Evolutionary conservation across 2,329 filamentous ascomycete species (phyloP).

Genomic region (Nigrograna mackinnonii): DNA sequence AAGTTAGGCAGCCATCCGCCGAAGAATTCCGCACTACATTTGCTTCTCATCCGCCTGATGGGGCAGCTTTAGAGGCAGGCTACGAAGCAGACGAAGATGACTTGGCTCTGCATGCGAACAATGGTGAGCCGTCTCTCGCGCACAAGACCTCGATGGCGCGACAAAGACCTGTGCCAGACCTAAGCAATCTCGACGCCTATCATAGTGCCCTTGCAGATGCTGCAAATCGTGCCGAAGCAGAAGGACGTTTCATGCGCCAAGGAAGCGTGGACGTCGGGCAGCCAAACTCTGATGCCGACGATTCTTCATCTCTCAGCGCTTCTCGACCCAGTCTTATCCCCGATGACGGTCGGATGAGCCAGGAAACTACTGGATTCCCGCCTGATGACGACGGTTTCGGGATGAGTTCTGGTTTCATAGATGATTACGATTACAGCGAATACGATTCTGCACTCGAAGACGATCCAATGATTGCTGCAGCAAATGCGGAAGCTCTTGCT

Average conservation of each 20-base stretch:
- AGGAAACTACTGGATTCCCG: conserved; percentile 44
- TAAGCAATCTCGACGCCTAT: conserved; percentile 68
- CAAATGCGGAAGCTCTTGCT: conserved; percentile 90
- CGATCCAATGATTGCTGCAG: conserved; percentile 89
- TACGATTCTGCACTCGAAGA: conserved; percentile 57
- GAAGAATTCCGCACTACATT: conserved; percentile 18
- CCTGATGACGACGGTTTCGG: conserved; percentile 37
- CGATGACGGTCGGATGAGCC: conserved; percentile 54
- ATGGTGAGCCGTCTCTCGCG: conserved; percentile 53
- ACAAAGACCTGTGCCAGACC: conserved; percentile 32
- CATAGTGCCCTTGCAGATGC: conserved; percentile 85
- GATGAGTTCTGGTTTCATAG: conserved; percentile 41
- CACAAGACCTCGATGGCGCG: conserved; percentile 47
- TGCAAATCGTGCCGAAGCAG: conserved; percentile 73
- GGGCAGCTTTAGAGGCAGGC: conserved; percentile 23
- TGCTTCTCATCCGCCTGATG: conserved; percentile 17
- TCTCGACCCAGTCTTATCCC: conserved; percentile 51
- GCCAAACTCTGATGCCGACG: conserved; percentile 32
- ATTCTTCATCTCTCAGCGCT: conserved; percentile 34
- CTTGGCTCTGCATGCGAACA: conserved; percentile 25
- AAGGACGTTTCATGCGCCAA: conserved; percentile 73
- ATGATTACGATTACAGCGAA: conserved; percentile 62
- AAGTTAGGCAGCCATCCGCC: conserved; percentile 22
- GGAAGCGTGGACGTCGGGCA: conserved; percentile 47
- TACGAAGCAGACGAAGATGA: conserved; percentile 39